phyloP scores from a whole-genome alignment of 345 rosid genomes.

The Heritiera littoralis region DNA sequence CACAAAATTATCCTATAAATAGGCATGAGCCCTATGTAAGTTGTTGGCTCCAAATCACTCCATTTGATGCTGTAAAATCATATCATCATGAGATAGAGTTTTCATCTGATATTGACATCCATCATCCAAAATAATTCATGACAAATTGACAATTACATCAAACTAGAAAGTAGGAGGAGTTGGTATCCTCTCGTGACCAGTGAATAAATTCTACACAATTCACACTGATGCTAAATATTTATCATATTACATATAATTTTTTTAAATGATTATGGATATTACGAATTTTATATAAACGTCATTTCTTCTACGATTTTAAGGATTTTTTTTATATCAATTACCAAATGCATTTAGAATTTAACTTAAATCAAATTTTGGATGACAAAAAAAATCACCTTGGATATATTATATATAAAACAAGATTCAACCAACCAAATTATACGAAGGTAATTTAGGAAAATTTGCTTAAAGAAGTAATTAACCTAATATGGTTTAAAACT shows the following conservation, averaged over 20 bases:
- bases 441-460: neutral
- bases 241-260: too few relatives aligned
- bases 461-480: neutral
- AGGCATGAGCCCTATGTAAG: neutral
- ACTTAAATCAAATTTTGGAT: too few relatives aligned
- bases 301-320: too few relatives aligned
- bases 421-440: neutral
- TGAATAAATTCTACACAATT: neutral
- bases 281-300: too few relatives aligned
- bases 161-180: constrained; percentile 9
- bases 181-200: neutral
- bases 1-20: neutral
- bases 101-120: constrained; percentile 18
- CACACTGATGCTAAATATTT: neutral
- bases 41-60: neutral
- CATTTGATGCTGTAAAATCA: neutral
- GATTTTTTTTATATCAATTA: too few relatives aligned
- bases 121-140: constrained; percentile 10
- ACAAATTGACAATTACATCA: neutral
- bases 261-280: too few relatives aligned
- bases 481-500: neutral
- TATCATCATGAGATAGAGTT: neutral
- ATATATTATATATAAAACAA: neutral
- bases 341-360: too few relatives aligned
- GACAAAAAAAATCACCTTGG: too few relatives aligned